These are phyloP conservation scores for Elsinoe batatas DNA, from an alignment of 2,329 filamentous ascomycete species.

Conservation along the genomic window DNA sequence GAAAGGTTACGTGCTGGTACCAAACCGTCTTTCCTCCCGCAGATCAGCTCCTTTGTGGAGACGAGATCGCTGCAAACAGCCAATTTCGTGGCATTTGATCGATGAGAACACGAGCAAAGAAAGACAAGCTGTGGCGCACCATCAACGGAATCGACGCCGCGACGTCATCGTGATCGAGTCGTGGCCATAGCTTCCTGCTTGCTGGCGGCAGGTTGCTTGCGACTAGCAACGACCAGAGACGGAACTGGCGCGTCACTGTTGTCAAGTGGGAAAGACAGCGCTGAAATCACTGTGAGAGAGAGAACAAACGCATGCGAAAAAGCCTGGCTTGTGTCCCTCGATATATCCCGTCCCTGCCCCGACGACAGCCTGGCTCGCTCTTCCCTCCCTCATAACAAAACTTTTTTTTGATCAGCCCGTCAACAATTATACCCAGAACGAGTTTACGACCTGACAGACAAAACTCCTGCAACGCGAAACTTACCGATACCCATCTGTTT, in stretches of 20 bases:
- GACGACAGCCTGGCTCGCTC: not conserved
- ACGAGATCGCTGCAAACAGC: conserved; percentile 1
- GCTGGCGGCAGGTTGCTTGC: not conserved
- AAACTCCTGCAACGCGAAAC: not conserved
- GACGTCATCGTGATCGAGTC: not conserved
- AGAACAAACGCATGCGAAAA: not conserved
- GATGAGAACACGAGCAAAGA: not conserved
- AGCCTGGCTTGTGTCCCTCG: not conserved
- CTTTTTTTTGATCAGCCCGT: not conserved
- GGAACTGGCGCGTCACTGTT: not conserved
- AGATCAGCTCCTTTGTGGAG: not conserved
- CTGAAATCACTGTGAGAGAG: not conserved
- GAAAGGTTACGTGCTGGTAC: not conserved
- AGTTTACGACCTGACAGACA: conserved; percentile 6
- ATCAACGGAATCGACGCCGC: not conserved
- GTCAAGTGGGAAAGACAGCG: not conserved
- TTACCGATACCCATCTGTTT: conserved; percentile 12
- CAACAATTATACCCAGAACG: conserved; percentile 6
- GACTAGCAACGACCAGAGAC: too few species aligned
- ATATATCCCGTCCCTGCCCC: not conserved
- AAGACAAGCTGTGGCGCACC: conserved; percentile 2
- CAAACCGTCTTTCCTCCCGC: not conserved
- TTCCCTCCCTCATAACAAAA: not conserved
- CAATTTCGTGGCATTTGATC: not conserved
- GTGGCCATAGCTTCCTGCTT: conserved; percentile 2